Base-by-base conservation (phyloP, 148 eudicot species). In the Rhododendron kiyosumense region DNA sequence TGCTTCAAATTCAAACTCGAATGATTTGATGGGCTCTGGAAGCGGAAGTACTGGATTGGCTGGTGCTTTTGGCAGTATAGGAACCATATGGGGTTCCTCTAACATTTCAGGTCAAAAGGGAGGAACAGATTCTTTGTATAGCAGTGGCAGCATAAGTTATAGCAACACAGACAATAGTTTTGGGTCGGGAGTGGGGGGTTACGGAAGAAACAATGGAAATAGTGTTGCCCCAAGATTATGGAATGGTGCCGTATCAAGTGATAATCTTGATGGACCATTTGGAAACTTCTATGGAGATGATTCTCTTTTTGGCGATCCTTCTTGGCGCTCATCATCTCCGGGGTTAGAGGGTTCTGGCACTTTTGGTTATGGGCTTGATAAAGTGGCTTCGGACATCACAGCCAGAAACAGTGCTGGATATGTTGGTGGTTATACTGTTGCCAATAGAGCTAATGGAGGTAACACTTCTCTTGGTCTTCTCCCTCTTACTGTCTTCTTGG, bases 401-500 rank as follows among this genome's bases (percentile, higher is more conserved):
- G 93, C 93, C 81, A 94, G 90, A 83, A 92, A 92, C 87, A 90
- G 95, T 73, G 94, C 91, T 83, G 92, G 90, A 85, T 96, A 90
- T 93, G 94, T 92, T 89, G 99, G 96, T 87, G 93, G 95, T 86
- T 93, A 91, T 86, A 90, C 88, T 83, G 91, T 92, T 88, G 76
- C 89, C 87, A 86, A 90, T 94, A 92, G 94, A 90, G 86, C 94
- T 89, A 89, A 88, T 91, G 92, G 95, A 93, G 98, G 98, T 94
- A 87, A 84, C 75, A 78, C 43, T 88, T 51, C 57, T 69, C 57
- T 83, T 28, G 10, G 8, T 32, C 63, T 38, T 15, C 51, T 74
- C n/a, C 24, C 1, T 84, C 30, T n/a, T 30, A 8, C 15, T 78
- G 52, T 18, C 65, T 57, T 79, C 48, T 52, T 32, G 13, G 48